Percentiles rank a stretch among this genome's conserved stretches.
Evolutionary conservation across 1,284 basidiomycete genomes (phyloP).

Genomic region (Peniophora sp.): DNA sequence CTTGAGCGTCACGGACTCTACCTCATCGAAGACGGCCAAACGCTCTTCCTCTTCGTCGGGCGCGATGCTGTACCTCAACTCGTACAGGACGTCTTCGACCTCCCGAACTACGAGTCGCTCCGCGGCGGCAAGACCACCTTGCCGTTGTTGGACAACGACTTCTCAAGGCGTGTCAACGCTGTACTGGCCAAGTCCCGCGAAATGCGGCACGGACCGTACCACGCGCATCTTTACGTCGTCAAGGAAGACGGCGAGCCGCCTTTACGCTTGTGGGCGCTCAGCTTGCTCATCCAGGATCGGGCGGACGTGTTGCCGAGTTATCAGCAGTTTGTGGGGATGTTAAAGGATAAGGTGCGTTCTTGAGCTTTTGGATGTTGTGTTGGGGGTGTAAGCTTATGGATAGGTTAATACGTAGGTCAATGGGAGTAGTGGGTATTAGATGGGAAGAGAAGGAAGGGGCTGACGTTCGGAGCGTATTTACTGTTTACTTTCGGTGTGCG

Average conservation of each 20-base stretch:
- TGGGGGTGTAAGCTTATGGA: too few relatives aligned
- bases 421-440: too few relatives aligned
- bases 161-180: slow-evolving; percentile 90
- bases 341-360: slow-evolving; percentile 66
- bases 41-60: slow-evolving; percentile 96
- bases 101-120: slow-evolving; percentile 82
- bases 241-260: slow-evolving; percentile 98
- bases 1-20: slow-evolving; percentile 94
- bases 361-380: too few relatives aligned
- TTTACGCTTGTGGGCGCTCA: slow-evolving; percentile 90
- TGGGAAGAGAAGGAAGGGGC: too few relatives aligned
- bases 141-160: slow-evolving; percentile 83
- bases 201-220: slow-evolving; percentile 84
- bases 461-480: too few relatives aligned
- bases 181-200: slow-evolving; percentile 91
- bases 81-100: slow-evolving; percentile 89
- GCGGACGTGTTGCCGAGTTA: slow-evolving; percentile 94
- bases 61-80: slow-evolving; percentile 95
- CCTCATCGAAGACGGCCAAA: slow-evolving; percentile 96
- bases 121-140: slow-evolving; percentile 92
- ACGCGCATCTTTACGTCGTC: slow-evolving; percentile 93
- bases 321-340: slow-evolving; percentile 80
- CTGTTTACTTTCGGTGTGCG: too few relatives aligned
- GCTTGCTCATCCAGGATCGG: slow-evolving; percentile 91
- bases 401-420: too few relatives aligned